Base-by-base conservation (phyloP, 2,329 filamentous ascomycete species). In the Arachnomyces sp. region DNA sequence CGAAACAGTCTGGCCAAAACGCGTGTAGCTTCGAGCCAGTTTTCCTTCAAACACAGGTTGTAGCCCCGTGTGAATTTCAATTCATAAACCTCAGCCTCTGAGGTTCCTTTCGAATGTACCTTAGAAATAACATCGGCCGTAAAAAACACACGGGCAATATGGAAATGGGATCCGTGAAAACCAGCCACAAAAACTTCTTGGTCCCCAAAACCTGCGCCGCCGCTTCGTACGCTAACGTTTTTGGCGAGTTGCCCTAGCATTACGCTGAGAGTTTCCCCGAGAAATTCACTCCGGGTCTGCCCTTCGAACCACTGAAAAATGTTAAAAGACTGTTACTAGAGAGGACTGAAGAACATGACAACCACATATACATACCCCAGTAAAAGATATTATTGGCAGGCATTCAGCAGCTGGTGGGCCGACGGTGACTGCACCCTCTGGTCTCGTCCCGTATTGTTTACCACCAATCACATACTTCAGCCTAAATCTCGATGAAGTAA, bases 11-110 rank as follows among this genome's bases (percentile, higher is more conserved):
- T 37, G 12, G 44, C 8, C 33, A 48, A 40, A 12, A 18, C 45
- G 28, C 45, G 35, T 13, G 31, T 42, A 12, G 38, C 47, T 31
- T 45, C 45, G 3, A 48, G 17, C 36, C 40, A 49, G 28, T 46
- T 43, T 8, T 43, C n/a, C 43, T 43, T 46, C 29, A 34, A 21
- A 21, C 17, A 38, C 4, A 44, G 31, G 36, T 48, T 29, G 31
- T 46, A 46, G 52, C 44, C 36, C 11, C 38, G 30, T 2, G 44
- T 42, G 35, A 37, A 37, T 37, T 37, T 37, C 4, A 37, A 28
- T 28, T 37, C 35, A 30, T 13, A 37, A 37, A 28, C 21, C 11
- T 37, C 35, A 2, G 18, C 13, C 18, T 37, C 25, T 37, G 35
- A 37, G 25, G 21, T 29, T n/a, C 35, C 35, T 11, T 37, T 37